Percentiles rank a stretch among this genome's conserved stretches.
These are phyloP conservation scores for Boletus bicolor DNA, from an alignment of 768 basidiomycete genomes.

Conservation along the genomic window DNA sequence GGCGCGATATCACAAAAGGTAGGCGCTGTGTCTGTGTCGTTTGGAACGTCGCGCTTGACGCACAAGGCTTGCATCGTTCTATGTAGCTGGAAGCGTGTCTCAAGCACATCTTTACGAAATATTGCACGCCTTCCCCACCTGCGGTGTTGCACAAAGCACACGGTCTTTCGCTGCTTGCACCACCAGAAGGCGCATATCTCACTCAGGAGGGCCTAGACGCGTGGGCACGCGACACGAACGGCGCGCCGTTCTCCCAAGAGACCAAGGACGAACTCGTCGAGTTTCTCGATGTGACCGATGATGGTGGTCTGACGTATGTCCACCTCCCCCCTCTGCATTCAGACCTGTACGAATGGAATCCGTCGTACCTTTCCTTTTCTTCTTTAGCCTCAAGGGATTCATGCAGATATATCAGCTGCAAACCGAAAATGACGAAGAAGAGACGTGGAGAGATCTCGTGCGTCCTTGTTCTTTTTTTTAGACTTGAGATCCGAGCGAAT, in stretches of 20 bases:
- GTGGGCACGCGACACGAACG: slow-evolving; percentile 81
- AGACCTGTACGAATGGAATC: neutral
- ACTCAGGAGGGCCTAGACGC: slow-evolving; percentile 60
- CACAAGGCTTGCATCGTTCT: neutral
- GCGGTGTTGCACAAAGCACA: slow-evolving; percentile 17
- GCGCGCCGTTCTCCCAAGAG: slow-evolving; percentile 71
- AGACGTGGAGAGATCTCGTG: slow-evolving; percentile 82
- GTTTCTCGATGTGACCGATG: slow-evolving; percentile 71
- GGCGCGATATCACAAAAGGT: slow-evolving; percentile 67
- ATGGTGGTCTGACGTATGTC: slow-evolving; percentile 70
- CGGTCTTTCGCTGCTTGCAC: slow-evolving; percentile 37
- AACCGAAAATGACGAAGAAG: slow-evolving; percentile 78
- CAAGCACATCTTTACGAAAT: slow-evolving; percentile 76
- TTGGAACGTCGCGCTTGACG: neutral
- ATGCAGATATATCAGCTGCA: slow-evolving; percentile 83
- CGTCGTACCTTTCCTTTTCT: neutral
- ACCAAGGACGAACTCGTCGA: slow-evolving; percentile 76
- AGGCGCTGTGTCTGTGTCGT: slow-evolving; percentile 9
- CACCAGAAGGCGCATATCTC: slow-evolving; percentile 54
- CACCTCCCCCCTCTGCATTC: neutral
- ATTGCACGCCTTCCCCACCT: slow-evolving; percentile 50
- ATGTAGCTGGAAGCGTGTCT: slow-evolving; percentile 64
- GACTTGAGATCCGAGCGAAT: slow-evolving; percentile 2
- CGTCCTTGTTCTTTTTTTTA: slow-evolving; percentile 23
- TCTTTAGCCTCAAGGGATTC: slow-evolving; percentile 68